Evolutionary conservation across 805 yeast species (phyloP).

Genomic region (Candida pini): DNA sequence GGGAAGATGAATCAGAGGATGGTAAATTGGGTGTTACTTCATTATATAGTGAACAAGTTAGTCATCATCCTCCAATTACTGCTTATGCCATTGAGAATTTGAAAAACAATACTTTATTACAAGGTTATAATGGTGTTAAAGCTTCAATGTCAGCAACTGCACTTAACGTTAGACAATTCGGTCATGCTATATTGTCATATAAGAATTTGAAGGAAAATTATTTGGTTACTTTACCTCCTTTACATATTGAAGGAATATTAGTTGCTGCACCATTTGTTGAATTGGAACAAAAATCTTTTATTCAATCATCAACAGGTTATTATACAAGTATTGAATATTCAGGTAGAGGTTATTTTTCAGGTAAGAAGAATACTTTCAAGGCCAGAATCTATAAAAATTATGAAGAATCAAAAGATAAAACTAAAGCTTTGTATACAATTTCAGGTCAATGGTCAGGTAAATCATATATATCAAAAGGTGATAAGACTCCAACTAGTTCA

Average conservation of each 20-base stretch:
- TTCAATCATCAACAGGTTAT: conserved; percentile 79
- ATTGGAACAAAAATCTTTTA: conserved; percentile 80
- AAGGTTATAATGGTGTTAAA: conserved; percentile 87
- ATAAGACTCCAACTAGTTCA: conserved; percentile 36
- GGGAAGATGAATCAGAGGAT: conserved; percentile 53
- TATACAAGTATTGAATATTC: conserved; percentile 67
- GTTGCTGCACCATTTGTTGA: conserved; percentile 93
- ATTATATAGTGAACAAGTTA: conserved; percentile 84
- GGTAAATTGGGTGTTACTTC: conserved; percentile 66
- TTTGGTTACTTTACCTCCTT: conserved; percentile 83
- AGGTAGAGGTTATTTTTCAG: conserved; percentile 93
- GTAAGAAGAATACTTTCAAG: conserved; percentile 89
- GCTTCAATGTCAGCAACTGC: conserved; percentile 76
- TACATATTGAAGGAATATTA: conserved; percentile 90
- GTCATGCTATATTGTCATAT: conserved; percentile 75
- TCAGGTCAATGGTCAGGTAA: conserved; percentile 89
- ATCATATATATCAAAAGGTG: conserved; percentile 59
- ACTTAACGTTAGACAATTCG: conserved; percentile 83
- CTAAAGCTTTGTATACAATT: conserved; percentile 70
- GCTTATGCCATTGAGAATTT: conserved; percentile 81
- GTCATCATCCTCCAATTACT: conserved; percentile 98
- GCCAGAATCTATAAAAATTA: conserved; percentile 66
- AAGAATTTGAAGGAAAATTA: conserved; percentile 61
- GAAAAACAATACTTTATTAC: conserved; percentile 58
- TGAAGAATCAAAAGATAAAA: conserved; percentile 42